Percentiles rank a stretch among this genome's conserved stretches.
phyloP scores from a whole-genome alignment of 2,329 filamentous ascomycete genomes.

The Talaromyces amestolkiae region DNA sequence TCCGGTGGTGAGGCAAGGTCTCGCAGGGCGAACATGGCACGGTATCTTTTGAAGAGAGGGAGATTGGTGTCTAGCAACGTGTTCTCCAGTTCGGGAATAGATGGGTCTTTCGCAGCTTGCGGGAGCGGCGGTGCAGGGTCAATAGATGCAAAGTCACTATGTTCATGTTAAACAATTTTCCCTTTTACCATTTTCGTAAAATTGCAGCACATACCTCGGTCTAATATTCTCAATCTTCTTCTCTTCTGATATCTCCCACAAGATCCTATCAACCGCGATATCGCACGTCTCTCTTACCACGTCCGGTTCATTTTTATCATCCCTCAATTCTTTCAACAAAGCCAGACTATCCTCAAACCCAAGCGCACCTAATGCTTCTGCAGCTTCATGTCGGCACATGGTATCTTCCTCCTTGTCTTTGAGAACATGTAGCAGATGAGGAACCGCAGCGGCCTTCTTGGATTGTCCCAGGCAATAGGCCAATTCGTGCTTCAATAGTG shows the following conservation, averaged over 20 bases:
- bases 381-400: constrained; percentile 96
- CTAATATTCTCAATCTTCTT: constrained; percentile 73
- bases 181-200: background rate
- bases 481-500: constrained; percentile 90
- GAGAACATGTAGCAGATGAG: constrained; percentile 70
- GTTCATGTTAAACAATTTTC: constrained; percentile 15
- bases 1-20: constrained; percentile 93
- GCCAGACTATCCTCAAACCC: constrained; percentile 72
- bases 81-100: constrained; percentile 71
- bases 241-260: constrained; percentile 81
- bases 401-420: constrained; percentile 78
- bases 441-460: constrained; percentile 69
- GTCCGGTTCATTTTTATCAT: constrained; percentile 71
- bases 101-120: constrained; percentile 58
- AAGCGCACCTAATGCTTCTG: constrained; percentile 87
- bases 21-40: constrained; percentile 95
- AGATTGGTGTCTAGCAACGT: constrained; percentile 73
- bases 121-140: constrained; percentile 90
- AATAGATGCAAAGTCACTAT: constrained; percentile 89
- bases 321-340: constrained; percentile 69
- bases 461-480: constrained; percentile 96
- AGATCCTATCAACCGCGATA: constrained; percentile 88
- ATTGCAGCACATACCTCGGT: constrained; percentile 61
- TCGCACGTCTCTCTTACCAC: constrained; percentile 95
- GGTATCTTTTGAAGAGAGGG: constrained; percentile 87